These are phyloP conservation scores for Starmerella davenportii DNA, from an alignment of 805 yeast genomes.

Conservation along the genomic window DNA sequence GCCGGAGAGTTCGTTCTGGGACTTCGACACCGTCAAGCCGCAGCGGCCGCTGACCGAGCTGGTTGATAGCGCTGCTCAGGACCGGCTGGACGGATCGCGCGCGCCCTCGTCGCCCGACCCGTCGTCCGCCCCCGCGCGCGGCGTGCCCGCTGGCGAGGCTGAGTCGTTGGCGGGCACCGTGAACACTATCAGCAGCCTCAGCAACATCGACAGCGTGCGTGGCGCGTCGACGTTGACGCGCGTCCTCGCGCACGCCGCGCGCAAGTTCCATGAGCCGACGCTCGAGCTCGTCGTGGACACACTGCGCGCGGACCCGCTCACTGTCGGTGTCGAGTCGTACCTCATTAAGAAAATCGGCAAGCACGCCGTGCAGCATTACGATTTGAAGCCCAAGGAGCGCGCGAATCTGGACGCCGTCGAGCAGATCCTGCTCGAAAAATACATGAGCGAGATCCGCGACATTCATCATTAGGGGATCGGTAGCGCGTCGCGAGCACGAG, in stretches of 20 bases:
- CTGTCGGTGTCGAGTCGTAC: constrained; percentile 16
- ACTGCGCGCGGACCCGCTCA: constrained; percentile 16
- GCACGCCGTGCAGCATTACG: constrained; percentile 9
- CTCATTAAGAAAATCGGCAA: constrained; percentile 14
- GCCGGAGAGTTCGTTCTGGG: too few relatives aligned
- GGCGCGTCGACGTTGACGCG: constrained; percentile 11
- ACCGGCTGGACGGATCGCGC: too few relatives aligned
- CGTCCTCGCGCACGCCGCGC: constrained; percentile 16
- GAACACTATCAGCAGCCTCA: too few relatives aligned
- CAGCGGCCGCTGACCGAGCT: constrained; percentile 12
- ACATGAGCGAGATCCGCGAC: constrained; percentile 13
- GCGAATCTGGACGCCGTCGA: constrained; percentile 15
- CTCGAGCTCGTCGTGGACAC: constrained; percentile 16
- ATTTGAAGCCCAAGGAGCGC: constrained; percentile 3
- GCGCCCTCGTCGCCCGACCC: too few relatives aligned
- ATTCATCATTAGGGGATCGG: too few relatives aligned
- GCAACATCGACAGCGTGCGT: neutral
- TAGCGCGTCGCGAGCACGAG: too few relatives aligned
- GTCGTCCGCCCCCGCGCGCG: too few relatives aligned
- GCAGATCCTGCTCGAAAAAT: constrained; percentile 14
- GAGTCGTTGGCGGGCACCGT: too few relatives aligned
- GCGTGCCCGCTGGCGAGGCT: too few relatives aligned
- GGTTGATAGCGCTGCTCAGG: constrained; percentile 5
- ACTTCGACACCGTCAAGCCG: constrained; percentile 24
- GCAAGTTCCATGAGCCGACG: constrained; percentile 16